Base-by-base conservation (phyloP, 1,139 yeast species). In the Petasospora rhodanensis region DNA sequence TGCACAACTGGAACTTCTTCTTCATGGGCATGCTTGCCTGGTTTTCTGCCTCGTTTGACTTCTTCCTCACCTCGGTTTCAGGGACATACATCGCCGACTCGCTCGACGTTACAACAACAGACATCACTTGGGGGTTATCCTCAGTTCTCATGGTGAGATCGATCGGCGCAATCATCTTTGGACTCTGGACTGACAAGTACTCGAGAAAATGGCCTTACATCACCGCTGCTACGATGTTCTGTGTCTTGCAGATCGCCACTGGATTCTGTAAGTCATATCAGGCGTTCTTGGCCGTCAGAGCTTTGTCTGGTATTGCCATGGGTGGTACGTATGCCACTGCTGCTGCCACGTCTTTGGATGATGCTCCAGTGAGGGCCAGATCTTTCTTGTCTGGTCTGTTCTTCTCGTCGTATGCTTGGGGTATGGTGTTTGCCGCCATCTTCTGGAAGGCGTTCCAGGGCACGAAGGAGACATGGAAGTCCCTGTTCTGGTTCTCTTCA, bases 91-190 rank as follows among this genome's bases (percentile, higher is more conserved):
- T 73, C 26, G 75, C 78, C 4, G 49, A 47, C 14, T 47, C 67
- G 4, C 60, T 74, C 23, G 52, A 57, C n/a, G 70, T 64, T 7
- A 38, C 55, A 10, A 63, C 70, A 18, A 61, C 65, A 4, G 60
- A 65, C 24, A 59, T 74, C 35, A 70, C 79, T 6, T 73, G 79
- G 79, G 79, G 79, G 28, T 61, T 74, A 24, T 71, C 78, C 7
- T 59, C 75, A 33, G 80, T 74, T 18, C 56, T 75, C 31, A 75
- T 75, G 78, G 65, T 75, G 34, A 60, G 81, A 45, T 70, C 79
- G 4, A 68, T 70, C 6, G 81, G 81, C 27, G 79, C 81, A 1
- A 49, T 73, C n/a, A 64, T 73, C 14, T 74, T 74, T 50, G 82
- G 82, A 8, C 45, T 62, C 28, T 51, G 64, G 39, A 61, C 74